Base-by-base conservation (phyloP, 345 rosid species). In the Limnanthes douglasii region DNA sequence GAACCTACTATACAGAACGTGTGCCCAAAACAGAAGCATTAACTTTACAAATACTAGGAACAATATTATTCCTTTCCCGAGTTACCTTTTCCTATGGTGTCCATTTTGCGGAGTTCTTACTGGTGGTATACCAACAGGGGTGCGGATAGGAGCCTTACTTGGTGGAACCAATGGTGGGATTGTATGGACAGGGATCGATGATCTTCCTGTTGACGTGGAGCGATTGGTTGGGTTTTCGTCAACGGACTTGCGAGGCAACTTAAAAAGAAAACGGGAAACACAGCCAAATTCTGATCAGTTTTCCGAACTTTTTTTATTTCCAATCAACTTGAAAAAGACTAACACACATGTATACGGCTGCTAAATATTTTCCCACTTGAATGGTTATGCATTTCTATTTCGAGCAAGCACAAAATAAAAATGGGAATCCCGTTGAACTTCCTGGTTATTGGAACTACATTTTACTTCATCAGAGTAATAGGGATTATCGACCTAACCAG, bases 181-280 rank as follows among this genome's bases (percentile, higher is more conserved):
- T 18, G 78, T 31, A 10, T 66, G 68, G 43, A 58, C 54, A 22
- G 94, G 51, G 40, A 57, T 48, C 15, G 81, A 15, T 21, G 78
- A 45, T 53, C 78, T 61, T 44, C 76, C 93, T 23, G 78, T 43
- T 11, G 93, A 72, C 12, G 70, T 53, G 5, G 85, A 79, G 16
- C 68, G 61, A 47, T 31, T 50, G 3, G 21, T 13, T 10, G 74
- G 21, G 0, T 61, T 22, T n/a, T 59, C 23, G 46, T 78, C 84
- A 31, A 66, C 92, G 1, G 23, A 31, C 50, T 80, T 84, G 45
- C 66, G 50, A 31, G 65, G 65, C 22, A 77, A 41, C 94, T 83
- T n/a, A n/a, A n/a, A n/a, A n/a, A n/a, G n/a, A n/a, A n/a, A n/a
- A n/a, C n/a, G n/a, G n/a, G n/a, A n/a, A n/a, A n/a, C n/a, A n/a